Percentiles rank a stretch among this genome's conserved stretches.
phyloP scores from a whole-genome alignment of 208 protist genomes.

The Trichomonas tenax region DNA sequence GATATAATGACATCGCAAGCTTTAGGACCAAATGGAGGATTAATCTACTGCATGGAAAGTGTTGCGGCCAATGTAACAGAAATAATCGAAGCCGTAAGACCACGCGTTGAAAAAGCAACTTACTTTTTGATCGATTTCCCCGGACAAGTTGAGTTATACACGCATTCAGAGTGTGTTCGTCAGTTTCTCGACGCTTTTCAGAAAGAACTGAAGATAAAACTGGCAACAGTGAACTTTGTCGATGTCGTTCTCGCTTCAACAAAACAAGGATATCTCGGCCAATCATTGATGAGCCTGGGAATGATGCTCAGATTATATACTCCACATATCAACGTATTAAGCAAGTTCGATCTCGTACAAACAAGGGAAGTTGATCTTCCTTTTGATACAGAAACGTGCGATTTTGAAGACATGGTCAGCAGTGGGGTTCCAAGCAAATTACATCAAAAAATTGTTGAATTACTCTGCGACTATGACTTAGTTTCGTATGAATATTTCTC shows the following conservation, averaged over 20 bases:
- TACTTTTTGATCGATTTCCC: conserved; percentile 93
- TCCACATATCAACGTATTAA: conserved; percentile 71
- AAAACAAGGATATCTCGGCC: conserved; percentile 76
- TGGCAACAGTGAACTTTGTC: conserved; percentile 63
- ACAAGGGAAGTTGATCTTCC: conserved; percentile 35
- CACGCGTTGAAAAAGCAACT: conserved; percentile 44
- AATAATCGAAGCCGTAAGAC: conserved; percentile 67
- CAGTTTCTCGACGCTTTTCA: conserved; percentile 54
- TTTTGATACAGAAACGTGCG: conserved; percentile 43
- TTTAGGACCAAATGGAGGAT: conserved; percentile 86
- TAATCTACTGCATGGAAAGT: conserved; percentile 87
- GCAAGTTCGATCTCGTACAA: conserved; percentile 69
- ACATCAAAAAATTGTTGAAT: conserved; percentile 42
- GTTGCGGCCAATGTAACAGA: conserved; percentile 74
- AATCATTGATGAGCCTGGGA: conserved; percentile 69
- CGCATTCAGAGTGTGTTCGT: conserved; percentile 66
- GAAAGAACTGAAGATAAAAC: background rate
- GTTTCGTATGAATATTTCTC: background rate
- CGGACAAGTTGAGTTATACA: conserved; percentile 95
- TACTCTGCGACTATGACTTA: background rate
- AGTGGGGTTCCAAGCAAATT: conserved; percentile 58
- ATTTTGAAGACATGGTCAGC: conserved; percentile 67
- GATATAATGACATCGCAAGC: conserved; percentile 67
- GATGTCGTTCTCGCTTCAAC: conserved; percentile 77
- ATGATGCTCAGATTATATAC: conserved; percentile 75